Conservation (phyloP, 2,329 filamentous ascomycete genomes). For the Elsinoe fawcettii region DNA sequence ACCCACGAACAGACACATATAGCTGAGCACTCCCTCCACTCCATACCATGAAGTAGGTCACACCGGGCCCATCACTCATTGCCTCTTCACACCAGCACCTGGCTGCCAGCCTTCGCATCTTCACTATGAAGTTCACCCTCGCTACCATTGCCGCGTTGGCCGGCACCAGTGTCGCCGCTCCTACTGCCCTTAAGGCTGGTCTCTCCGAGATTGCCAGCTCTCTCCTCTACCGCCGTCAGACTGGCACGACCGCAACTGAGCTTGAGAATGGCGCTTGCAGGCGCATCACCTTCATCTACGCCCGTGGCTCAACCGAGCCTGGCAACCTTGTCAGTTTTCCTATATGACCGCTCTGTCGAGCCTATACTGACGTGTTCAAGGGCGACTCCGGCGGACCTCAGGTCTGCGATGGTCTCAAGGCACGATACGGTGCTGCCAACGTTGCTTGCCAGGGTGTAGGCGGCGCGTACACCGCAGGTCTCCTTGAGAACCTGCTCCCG, state of each 20-base stretch:
- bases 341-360: too few species aligned
- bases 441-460: slow-evolving; percentile 27
- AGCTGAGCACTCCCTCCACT: not conserved
- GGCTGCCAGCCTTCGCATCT: not conserved
- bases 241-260: slow-evolving; percentile 18
- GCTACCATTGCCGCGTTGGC: not conserved
- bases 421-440: slow-evolving; percentile 18
- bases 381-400: slow-evolving; percentile 23
- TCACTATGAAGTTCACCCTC: slow-evolving; percentile 6
- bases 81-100: not conserved
- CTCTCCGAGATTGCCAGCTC: slow-evolving; percentile 4
- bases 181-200: not conserved
- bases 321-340: slow-evolving; percentile 38
- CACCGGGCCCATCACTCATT: not conserved
- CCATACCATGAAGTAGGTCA: not conserved
- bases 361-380: not conserved
- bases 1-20: not conserved
- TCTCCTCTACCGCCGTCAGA: not conserved
- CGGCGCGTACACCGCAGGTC: slow-evolving; percentile 19
- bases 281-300: slow-evolving; percentile 47
- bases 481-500: slow-evolving; percentile 21
- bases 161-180: not conserved
- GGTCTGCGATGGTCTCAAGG: slow-evolving; percentile 24
- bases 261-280: slow-evolving; percentile 31
- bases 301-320: slow-evolving; percentile 46